These are phyloP conservation scores for Solanum appendiculatum DNA, from an alignment of 257 asterid species.

Conservation along the genomic window DNA sequence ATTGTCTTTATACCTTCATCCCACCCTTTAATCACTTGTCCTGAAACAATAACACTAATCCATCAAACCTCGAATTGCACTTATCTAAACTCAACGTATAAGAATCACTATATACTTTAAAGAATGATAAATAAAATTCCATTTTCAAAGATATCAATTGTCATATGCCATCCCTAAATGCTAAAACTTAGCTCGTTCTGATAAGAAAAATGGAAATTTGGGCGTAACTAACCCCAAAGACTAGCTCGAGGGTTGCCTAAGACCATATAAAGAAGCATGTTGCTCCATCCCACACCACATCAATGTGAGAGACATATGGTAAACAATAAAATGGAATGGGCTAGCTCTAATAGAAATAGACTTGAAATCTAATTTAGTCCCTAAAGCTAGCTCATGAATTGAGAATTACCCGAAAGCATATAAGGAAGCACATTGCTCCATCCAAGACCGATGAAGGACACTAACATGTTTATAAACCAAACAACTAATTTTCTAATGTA, in stretches of 20 bases:
- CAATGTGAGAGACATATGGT: neutral
- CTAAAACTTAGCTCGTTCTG: neutral
- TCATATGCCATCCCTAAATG: neutral
- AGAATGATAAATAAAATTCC: neutral
- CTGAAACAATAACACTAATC: constrained; percentile 9
- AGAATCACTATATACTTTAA: neutral
- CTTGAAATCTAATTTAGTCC: no score
- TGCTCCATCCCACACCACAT: neutral
- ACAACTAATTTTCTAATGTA: neutral
- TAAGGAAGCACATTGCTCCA: neutral
- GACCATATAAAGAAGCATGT: neutral
- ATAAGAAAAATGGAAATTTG: neutral
- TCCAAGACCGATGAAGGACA: neutral
- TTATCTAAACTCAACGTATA: neutral
- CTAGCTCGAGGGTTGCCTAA: neutral
- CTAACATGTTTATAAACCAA: neutral
- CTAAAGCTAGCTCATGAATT: neutral
- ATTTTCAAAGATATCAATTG: neutral
- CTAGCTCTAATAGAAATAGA: neutral
- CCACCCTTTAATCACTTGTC: constrained; percentile 53
- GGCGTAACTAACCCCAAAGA: neutral
- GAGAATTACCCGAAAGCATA: neutral
- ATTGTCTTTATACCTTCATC: constrained; percentile 53
- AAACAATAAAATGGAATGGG: neutral
- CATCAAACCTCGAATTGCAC: neutral